These are phyloP conservation scores for Hymenoscyphus repandus DNA, from an alignment of 2,329 filamentous ascomycete genomes.

Conservation along the genomic window DNA sequence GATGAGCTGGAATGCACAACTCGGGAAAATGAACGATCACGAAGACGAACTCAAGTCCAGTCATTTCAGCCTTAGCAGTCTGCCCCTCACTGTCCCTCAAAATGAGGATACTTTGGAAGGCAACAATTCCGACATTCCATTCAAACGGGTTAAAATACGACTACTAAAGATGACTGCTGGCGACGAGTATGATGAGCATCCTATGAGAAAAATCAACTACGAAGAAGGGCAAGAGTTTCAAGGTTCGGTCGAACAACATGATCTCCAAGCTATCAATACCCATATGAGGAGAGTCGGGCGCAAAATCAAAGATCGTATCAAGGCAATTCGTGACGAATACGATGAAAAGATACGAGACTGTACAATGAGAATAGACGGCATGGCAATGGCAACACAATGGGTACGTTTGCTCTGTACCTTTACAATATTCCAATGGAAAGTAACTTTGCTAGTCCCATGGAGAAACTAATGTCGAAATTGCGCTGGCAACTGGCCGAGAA, in stretches of 20 bases:
- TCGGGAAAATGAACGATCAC: slow-evolving; percentile 4
- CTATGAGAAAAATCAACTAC: no score
- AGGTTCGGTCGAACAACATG: slow-evolving; percentile 1
- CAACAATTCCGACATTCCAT: not conserved
- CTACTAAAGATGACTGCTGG: not conserved
- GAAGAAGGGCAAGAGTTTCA: not conserved
- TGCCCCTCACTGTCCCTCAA: not conserved
- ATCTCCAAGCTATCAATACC: no score
- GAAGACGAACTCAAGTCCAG: slow-evolving; percentile 3
- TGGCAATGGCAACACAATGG: slow-evolving; percentile 34
- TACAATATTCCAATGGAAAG: not conserved
- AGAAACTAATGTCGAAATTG: slow-evolving; percentile 10
- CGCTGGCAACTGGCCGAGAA: slow-evolving; percentile 3
- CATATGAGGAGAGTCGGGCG: not conserved
- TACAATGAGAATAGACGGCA: slow-evolving; percentile 32
- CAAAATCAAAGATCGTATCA: slow-evolving; percentile 6
- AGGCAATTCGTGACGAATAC: slow-evolving; percentile 22
- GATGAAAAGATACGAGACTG: slow-evolving; percentile 32
- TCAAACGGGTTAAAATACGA: not conserved
- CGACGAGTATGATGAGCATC: not conserved
- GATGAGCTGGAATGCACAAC: slow-evolving; percentile 6
- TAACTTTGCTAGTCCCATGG: slow-evolving; percentile 3
- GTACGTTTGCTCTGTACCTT: slow-evolving; percentile 17
- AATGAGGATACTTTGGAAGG: not conserved
- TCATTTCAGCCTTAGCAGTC: not conserved